These are phyloP conservation scores for Colletotrichum eleusines DNA, from an alignment of 2,329 filamentous ascomycete species.

Conservation along the genomic window DNA sequence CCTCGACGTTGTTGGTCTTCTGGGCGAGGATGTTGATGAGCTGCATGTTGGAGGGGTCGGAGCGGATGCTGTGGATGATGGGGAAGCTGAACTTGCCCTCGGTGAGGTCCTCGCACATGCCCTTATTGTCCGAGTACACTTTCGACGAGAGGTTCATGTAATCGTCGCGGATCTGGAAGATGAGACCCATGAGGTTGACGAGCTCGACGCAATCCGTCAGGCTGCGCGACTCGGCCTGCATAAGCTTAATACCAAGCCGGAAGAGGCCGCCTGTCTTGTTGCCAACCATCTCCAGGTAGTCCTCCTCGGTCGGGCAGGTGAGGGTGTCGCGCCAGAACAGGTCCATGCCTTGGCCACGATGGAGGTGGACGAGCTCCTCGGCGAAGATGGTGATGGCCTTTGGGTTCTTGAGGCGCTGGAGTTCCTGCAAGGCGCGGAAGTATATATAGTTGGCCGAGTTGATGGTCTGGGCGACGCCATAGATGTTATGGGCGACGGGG, in stretches of 20 bases:
- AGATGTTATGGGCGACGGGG: conserved; percentile 87
- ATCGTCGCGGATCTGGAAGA: conserved; percentile 94
- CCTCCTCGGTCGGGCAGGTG: conserved; percentile 85
- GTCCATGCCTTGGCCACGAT: conserved; percentile 91
- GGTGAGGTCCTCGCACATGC: conserved; percentile 92
- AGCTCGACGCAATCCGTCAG: conserved; percentile 82
- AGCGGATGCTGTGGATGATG: conserved; percentile 91
- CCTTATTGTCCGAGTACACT: conserved; percentile 90
- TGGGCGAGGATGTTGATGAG: conserved; percentile 94
- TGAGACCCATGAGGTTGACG: conserved; percentile 85
- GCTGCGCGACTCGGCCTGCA: conserved; percentile 78
- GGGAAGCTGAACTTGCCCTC: conserved; percentile 98
- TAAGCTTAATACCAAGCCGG: conserved; percentile 85
- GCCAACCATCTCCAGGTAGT: conserved; percentile 94
- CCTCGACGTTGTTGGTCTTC: conserved; percentile 85
- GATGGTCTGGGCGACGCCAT: conserved; percentile 88
- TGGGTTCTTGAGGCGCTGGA: conserved; percentile 77
- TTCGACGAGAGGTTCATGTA: conserved; percentile 85
- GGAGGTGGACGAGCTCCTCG: conserved; percentile 86
- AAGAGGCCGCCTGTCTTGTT: conserved; percentile 94
- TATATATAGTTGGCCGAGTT: conserved; percentile 93
- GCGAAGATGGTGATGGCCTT: conserved; percentile 78
- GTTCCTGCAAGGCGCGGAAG: conserved; percentile 81
- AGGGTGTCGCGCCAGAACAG: conserved; percentile 90
- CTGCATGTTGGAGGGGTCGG: conserved; percentile 79